These are phyloP conservation scores for Tricharina praecox DNA, from an alignment of 495 filamentous ascomycete genomes.

Conservation along the genomic window DNA sequence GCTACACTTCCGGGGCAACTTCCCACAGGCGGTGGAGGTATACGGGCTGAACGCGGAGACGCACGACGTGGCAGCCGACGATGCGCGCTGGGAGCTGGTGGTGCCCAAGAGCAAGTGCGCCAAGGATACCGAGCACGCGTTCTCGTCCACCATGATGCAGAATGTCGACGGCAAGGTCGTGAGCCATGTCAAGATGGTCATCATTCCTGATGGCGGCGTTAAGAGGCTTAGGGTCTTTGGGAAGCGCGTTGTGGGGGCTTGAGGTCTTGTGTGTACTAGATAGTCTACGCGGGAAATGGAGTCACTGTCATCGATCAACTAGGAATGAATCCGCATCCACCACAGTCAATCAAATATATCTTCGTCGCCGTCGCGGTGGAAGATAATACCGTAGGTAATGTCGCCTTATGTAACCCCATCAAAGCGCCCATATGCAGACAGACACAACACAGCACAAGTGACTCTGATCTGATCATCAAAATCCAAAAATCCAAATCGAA, in stretches of 20 bases:
- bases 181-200: slow-evolving; percentile 72
- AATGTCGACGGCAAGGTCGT: slow-evolving; percentile 38
- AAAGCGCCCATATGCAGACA: no score
- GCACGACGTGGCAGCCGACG: slow-evolving; percentile 28
- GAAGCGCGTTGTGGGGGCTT: neutral
- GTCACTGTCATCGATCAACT: no score
- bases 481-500: no score
- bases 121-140: slow-evolving; percentile 72
- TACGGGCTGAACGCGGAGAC: slow-evolving; percentile 39
- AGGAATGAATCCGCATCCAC: no score
- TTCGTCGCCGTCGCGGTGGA: no score
- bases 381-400: no score
- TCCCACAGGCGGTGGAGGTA: slow-evolving; percentile 57
- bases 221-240: slow-evolving; percentile 56
- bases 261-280: no score
- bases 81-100: slow-evolving; percentile 52
- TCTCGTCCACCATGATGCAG: slow-evolving; percentile 29
- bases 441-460: no score
- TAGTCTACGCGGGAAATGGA: no score
- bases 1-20: slow-evolving; percentile 80
- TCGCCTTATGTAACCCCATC: no score
- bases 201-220: slow-evolving; percentile 82
- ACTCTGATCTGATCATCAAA: no score
- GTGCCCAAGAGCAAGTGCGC: slow-evolving; percentile 49
- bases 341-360: no score